Conservation (phyloP, 805 yeast species). For the Cyberlindnera euphorbiae region DNA sequence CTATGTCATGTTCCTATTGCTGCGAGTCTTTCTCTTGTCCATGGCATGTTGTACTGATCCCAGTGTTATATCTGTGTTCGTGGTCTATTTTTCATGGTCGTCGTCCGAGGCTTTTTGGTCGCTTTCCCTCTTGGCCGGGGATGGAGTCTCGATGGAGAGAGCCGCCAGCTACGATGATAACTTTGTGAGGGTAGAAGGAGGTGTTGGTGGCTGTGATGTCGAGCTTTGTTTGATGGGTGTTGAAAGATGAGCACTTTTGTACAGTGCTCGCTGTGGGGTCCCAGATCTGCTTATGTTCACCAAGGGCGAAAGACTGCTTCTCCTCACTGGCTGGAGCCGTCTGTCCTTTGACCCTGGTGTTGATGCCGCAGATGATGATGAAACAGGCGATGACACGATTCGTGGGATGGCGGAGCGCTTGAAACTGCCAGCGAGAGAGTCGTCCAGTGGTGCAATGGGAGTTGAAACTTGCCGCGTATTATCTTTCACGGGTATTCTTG, state of each 20-base stretch:
- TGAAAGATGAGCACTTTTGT: no score
- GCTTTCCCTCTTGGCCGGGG: not conserved
- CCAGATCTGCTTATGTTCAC: conserved; percentile 5
- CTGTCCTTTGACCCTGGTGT: not conserved
- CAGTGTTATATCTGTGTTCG: no score
- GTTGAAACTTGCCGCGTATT: conserved; percentile 16
- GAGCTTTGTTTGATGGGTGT: no score
- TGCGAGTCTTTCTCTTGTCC: conserved; percentile 5
- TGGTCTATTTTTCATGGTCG: no score
- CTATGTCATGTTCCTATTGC: not conserved
- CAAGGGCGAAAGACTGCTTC: conserved; percentile 12
- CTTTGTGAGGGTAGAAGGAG: conserved; percentile 19
- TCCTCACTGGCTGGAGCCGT: conserved; percentile 1
- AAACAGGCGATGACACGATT: conserved; percentile 19
- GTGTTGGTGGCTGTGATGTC: no score
- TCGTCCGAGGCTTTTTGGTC: not conserved
- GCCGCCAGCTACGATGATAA: conserved; percentile 13
- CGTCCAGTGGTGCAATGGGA: conserved; percentile 19
- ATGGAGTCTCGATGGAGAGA: conserved; percentile 12
- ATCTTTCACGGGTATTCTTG: conserved; percentile 20
- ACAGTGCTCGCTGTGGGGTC: no score
- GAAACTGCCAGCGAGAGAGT: conserved; percentile 8
- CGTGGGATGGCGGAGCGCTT: conserved; percentile 22
- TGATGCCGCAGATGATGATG: conserved; percentile 1
- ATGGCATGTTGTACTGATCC: conserved; percentile 1